Percentiles rank a stretch among this genome's conserved stretches.
Evolutionary conservation across 2,329 filamentous ascomycete genomes (phyloP).

Genomic region (Trichoderma sp.): DNA sequence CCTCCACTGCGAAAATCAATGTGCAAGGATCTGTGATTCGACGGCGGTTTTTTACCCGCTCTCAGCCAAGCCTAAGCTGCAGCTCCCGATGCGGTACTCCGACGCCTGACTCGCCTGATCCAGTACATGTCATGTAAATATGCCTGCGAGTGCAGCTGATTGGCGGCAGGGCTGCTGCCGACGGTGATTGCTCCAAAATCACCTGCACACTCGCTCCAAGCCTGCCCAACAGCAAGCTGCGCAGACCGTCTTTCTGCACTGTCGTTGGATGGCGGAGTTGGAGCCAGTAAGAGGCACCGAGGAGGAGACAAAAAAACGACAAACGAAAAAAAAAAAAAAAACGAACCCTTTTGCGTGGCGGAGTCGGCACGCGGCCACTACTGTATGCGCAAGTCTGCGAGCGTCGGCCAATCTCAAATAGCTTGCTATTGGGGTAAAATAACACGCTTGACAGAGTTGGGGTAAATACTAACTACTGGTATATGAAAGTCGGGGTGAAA

Average conservation of each 20-base stretch:
- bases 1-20: neutral
- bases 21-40: neutral
- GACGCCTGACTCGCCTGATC: neutral
- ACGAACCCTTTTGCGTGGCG: neutral
- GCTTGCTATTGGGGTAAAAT: neutral
- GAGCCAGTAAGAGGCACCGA: neutral
- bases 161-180: neutral
- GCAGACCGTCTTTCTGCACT: slow-evolving; percentile 3
- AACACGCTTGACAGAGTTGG: neutral
- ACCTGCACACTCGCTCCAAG: neutral
- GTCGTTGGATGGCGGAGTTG: slow-evolving; percentile 8
- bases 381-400: neutral
- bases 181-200: slow-evolving; percentile 8
- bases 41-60: neutral
- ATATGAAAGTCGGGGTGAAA: neutral
- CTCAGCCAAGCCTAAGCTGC: neutral
- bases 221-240: slow-evolving; percentile 4
- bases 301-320: neutral
- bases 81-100: neutral
- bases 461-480: neutral
- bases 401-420: neutral
- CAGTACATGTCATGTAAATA: neutral
- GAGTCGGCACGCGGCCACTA: neutral
- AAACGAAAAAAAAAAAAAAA: too few relatives aligned
- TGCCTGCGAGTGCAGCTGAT: neutral